Percentiles rank a stretch among this genome's conserved stretches.
phyloP scores from a whole-genome alignment of 345 rosid species.

The Pugionium dolabratum region DNA sequence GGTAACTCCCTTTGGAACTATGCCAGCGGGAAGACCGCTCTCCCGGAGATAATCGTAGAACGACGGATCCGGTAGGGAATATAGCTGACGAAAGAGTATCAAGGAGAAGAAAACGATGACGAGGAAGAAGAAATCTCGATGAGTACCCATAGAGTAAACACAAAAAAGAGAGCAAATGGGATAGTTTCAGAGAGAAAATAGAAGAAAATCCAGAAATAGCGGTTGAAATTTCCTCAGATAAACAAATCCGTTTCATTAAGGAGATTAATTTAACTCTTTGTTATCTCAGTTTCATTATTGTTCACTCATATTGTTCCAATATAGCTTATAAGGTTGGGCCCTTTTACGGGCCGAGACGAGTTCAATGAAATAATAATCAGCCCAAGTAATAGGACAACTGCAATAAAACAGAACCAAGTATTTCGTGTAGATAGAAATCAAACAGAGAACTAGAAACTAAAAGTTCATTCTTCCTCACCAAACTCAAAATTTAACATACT shows the following conservation, averaged over 20 bases:
- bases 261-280: neutral
- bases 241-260: slow-evolving; percentile 18
- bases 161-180: neutral
- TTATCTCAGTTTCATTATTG: slow-evolving; percentile 1
- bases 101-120: slow-evolving; percentile 16
- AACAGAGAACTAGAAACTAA: slow-evolving; percentile 22
- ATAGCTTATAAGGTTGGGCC: neutral
- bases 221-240: slow-evolving; percentile 14
- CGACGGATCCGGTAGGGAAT: slow-evolving; percentile 35
- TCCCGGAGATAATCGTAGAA: slow-evolving; percentile 54
- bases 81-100: slow-evolving; percentile 5
- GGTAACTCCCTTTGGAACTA: slow-evolving; percentile 72
- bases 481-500: slow-evolving; percentile 28
- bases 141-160: slow-evolving; percentile 18
- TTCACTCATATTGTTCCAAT: neutral
- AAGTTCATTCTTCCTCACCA: slow-evolving; percentile 20
- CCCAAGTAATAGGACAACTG: neutral
- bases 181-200: slow-evolving; percentile 5
- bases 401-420: slow-evolving; percentile 5
- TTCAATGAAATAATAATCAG: neutral
- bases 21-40: slow-evolving; percentile 69
- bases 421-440: slow-evolving; percentile 21
- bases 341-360: neutral
- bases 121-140: slow-evolving; percentile 8
- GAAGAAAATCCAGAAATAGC: slow-evolving; percentile 10